Conservation (phyloP, 176 grass and related monocot species). For the Metroxylon sagu region DNA sequence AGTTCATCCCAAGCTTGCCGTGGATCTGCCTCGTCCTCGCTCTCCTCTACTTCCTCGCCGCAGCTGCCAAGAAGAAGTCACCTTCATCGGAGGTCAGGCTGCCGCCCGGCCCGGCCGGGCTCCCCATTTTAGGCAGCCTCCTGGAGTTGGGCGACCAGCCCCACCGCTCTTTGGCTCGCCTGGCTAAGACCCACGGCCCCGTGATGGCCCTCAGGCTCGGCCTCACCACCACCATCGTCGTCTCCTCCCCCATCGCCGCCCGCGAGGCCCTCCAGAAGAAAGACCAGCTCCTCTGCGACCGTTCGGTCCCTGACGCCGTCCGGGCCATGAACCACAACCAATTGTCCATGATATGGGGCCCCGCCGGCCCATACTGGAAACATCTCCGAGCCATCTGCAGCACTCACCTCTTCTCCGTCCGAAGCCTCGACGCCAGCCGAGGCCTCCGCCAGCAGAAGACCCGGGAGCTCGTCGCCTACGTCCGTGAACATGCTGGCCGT, state of each 20-base stretch:
- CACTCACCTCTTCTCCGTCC: neutral
- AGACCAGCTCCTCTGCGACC: constrained; percentile 9
- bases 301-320: constrained; percentile 20
- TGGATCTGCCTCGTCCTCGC: too few species aligned
- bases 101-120: constrained; percentile 19
- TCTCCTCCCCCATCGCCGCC: constrained; percentile 1
- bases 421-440: constrained; percentile 9
- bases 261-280: constrained; percentile 19
- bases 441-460: constrained; percentile 17
- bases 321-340: neutral
- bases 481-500: neutral
- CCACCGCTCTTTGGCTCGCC: constrained; percentile 21
- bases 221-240: constrained; percentile 16
- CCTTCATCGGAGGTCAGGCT: too few species aligned
- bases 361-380: constrained; percentile 21
- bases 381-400: constrained; percentile 18
- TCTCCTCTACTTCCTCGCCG: too few species aligned
- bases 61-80: too few species aligned
- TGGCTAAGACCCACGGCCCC: constrained; percentile 21
- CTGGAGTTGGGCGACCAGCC: constrained; percentile 17
- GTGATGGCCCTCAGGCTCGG: constrained; percentile 30
- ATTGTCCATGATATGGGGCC: constrained; percentile 21
- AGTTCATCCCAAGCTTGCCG: too few species aligned
- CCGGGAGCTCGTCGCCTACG: neutral
- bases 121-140: constrained; percentile 31